Conservation (phyloP, 345 rosid genomes). For the Gossypium herbaceum region DNA sequence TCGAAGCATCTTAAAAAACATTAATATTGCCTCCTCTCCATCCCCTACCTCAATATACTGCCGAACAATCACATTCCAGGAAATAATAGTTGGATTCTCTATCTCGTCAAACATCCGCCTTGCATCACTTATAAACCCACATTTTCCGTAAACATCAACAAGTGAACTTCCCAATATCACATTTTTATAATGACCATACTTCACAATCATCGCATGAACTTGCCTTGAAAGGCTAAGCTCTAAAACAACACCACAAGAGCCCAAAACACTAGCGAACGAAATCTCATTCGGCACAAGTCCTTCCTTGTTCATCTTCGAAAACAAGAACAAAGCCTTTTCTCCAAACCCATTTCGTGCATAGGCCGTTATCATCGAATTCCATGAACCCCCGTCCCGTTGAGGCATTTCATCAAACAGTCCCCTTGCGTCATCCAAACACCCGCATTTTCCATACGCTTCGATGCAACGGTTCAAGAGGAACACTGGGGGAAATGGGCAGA, state of each 20-base stretch:
- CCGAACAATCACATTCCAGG: conserved; percentile 89
- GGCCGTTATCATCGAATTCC: conserved; percentile 78
- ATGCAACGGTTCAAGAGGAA: conserved; percentile 68
- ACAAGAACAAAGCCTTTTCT: conserved; percentile 40
- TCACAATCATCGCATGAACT: conserved; percentile 56
- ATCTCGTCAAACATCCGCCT: conserved; percentile 74
- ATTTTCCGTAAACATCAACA: conserved; percentile 81
- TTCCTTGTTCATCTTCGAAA: conserved; percentile 45
- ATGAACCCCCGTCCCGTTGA: conserved; percentile 82
- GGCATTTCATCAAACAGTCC: conserved; percentile 84
- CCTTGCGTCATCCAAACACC: conserved; percentile 51
- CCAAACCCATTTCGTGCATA: conserved; percentile 36
- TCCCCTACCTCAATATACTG: conserved; percentile 68
- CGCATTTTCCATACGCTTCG: conserved; percentile 58
- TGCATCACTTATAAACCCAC: conserved; percentile 55
- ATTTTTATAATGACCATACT: conserved; percentile 52
- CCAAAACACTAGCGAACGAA: conserved; percentile 51
- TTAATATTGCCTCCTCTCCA: conserved; percentile 46
- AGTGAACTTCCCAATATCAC: conserved; percentile 68
- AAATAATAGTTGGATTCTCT: conserved; percentile 52
- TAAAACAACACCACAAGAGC: conserved; percentile 46
- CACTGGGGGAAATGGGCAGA: conserved; percentile 47
- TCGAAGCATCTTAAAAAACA: conserved; percentile 60
- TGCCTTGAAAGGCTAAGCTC: conserved; percentile 46
- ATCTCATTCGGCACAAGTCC: conserved; percentile 55